A percentile compares a stretch with the other conserved stretches of the same genome.
These are phyloP conservation scores for Calycina marina DNA, from an alignment of 2,329 filamentous ascomycete species.

Conservation along the genomic window DNA sequence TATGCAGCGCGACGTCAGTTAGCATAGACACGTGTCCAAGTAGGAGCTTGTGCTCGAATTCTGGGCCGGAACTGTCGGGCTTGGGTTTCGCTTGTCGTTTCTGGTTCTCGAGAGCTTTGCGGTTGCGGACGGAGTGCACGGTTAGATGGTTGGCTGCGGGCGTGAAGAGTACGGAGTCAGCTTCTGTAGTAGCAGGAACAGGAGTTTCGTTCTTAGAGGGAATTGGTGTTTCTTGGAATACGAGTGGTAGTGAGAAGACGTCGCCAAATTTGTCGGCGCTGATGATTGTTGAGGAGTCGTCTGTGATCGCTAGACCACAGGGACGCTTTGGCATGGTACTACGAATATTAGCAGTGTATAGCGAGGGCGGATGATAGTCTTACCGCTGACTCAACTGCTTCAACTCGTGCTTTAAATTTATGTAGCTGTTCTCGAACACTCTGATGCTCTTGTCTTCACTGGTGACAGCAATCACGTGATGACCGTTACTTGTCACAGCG, in stretches of 20 bases:
- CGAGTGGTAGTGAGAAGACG: constrained; percentile 74
- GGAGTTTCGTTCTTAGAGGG: constrained; percentile 2
- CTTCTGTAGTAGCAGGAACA: constrained; percentile 4
- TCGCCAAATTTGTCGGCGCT: constrained; percentile 94
- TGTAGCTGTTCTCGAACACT: constrained; percentile 55
- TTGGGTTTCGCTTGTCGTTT: constrained; percentile 27
- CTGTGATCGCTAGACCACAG: constrained; percentile 56
- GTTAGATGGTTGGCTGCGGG: constrained; percentile 43
- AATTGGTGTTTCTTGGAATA: constrained; percentile 23
- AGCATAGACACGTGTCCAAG: constrained; percentile 94
- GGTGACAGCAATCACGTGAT: constrained; percentile 63
- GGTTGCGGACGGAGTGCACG: constrained; percentile 51
- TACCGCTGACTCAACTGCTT: constrained; percentile 60
- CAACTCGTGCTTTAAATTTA: constrained; percentile 28
- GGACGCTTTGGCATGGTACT: constrained; percentile 79
- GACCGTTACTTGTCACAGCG: constrained; percentile 44
- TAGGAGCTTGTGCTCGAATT: constrained; percentile 63
- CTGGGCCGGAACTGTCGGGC: constrained; percentile 22
- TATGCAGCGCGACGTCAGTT: constrained; percentile 53
- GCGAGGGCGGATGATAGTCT: too few relatives aligned
- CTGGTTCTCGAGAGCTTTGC: constrained; percentile 44
- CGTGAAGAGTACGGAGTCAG: constrained; percentile 24
- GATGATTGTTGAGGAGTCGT: constrained; percentile 59
- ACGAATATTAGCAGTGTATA: constrained; percentile 2
- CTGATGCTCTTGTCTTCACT: constrained; percentile 85